Conservation (phyloP, 2,329 filamentous ascomycete genomes). For the Neurospora crassa region DNA sequence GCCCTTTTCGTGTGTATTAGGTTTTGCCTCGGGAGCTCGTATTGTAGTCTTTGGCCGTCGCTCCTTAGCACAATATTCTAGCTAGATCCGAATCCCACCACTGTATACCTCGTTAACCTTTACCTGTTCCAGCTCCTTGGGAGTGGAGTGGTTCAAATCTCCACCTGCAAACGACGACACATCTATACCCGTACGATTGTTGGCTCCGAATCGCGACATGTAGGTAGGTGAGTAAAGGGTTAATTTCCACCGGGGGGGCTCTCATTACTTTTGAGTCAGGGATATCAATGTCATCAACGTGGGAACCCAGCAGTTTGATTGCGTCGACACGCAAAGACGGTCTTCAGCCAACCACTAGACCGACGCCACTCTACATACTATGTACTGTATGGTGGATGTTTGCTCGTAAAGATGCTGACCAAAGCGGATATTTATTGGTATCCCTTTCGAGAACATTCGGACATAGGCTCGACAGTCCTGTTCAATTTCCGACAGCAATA, state of each 20-base stretch:
- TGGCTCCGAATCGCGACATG: background rate
- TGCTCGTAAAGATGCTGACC: background rate
- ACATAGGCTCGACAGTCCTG: background rate
- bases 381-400: background rate
- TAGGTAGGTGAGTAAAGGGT: background rate
- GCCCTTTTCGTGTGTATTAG: background rate
- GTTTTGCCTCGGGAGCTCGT: background rate
- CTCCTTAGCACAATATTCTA: background rate
- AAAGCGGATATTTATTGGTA: background rate
- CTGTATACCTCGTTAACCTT: background rate
- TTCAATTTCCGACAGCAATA: background rate
- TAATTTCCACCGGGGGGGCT: background rate
- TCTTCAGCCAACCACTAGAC: background rate
- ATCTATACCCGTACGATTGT: background rate
- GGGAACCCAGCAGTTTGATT: background rate
- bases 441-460: background rate
- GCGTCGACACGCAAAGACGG: background rate
- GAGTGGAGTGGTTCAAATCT: background rate
- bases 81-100: background rate
- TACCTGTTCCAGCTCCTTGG: background rate
- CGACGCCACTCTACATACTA: background rate
- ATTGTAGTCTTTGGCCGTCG: background rate
- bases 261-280: background rate
- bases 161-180: background rate
- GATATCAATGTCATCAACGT: background rate